A percentile compares a stretch with the other conserved stretches of the same genome.
Evolutionary conservation across 768 basidiomycete genomes (phyloP).

Genomic region (Hygrophorus russula): DNA sequence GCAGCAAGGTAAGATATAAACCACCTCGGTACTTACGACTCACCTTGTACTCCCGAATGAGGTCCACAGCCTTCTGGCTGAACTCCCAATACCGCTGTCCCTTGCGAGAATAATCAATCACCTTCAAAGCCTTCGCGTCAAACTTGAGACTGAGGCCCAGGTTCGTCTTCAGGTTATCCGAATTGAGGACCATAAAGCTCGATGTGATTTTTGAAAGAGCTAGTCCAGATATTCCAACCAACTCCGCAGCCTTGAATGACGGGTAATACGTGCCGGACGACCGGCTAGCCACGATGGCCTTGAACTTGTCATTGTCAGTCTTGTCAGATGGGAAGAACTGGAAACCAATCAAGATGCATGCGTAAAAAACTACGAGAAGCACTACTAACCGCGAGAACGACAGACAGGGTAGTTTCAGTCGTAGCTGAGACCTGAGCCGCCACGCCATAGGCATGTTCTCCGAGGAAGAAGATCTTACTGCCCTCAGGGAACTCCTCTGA

Average conservation of each 20-base stretch:
- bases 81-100: conserved; percentile 86
- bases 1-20: not conserved
- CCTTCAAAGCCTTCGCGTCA: conserved; percentile 87
- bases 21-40: not conserved
- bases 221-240: conserved; percentile 62
- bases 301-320: conserved; percentile 70
- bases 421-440: conserved; percentile 82
- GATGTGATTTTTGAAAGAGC: conserved; percentile 88
- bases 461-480: conserved; percentile 91
- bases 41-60: conserved; percentile 81
- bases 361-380: not conserved
- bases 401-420: conserved; percentile 57
- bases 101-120: conserved; percentile 85
- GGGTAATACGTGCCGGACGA: conserved; percentile 56
- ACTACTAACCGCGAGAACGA: conserved; percentile 72
- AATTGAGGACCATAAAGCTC: conserved; percentile 78
- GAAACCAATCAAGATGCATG: not conserved
- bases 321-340: conserved; percentile 86
- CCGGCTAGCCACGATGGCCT: conserved; percentile 45
- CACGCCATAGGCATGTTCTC: conserved; percentile 90
- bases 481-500: conserved; percentile 85
- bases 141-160: conserved; percentile 94
- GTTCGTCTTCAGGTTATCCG: conserved; percentile 74
- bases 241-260: conserved; percentile 67
- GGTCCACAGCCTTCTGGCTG: conserved; percentile 72